A percentile compares a stretch with the other conserved stretches of the same genome.
phyloP scores from a whole-genome alignment of 2,329 filamentous ascomycete genomes.

The Ascochyta clinopodiicola region DNA sequence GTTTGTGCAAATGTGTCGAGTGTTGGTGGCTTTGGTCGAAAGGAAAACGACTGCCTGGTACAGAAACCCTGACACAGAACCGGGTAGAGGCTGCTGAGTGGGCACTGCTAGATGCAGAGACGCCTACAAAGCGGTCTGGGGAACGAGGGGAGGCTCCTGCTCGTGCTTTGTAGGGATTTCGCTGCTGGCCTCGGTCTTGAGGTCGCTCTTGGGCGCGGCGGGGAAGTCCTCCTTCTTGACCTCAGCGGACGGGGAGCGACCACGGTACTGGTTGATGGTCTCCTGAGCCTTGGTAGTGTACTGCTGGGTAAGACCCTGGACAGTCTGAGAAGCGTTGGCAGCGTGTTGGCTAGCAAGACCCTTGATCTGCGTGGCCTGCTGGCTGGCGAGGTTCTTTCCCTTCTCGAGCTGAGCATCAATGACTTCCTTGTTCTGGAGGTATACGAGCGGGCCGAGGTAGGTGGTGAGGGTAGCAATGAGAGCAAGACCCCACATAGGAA shows the following conservation, averaged over 20 bases:
- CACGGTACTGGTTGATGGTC: constrained; percentile 49
- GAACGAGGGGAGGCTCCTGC: constrained; percentile 26
- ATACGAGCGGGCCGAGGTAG: constrained; percentile 67
- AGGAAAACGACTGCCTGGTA: not conserved
- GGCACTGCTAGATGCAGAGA: not conserved
- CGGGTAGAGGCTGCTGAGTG: not conserved
- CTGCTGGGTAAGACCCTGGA: constrained; percentile 66
- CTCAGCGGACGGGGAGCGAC: constrained; percentile 47
- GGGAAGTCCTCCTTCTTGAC: constrained; percentile 45
- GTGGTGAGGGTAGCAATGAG: constrained; percentile 62
- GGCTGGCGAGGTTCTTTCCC: constrained; percentile 60
- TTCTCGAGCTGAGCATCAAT: constrained; percentile 67
- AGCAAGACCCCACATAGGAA: constrained; percentile 69
- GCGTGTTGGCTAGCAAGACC: constrained; percentile 67
- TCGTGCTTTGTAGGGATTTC: constrained; percentile 26
- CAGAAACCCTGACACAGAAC: not conserved
- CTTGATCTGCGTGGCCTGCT: constrained; percentile 66
- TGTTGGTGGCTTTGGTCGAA: not conserved
- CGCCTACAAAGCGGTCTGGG: constrained; percentile 39
- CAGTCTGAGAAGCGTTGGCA: constrained; percentile 62
- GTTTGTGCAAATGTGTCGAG: constrained; percentile 17
- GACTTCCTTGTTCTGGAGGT: constrained; percentile 69
- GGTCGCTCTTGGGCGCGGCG: constrained; percentile 35
- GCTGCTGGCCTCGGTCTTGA: constrained; percentile 13
- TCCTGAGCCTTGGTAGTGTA: constrained; percentile 68